Percentiles rank a stretch among this genome's conserved stretches.
phyloP scores from a whole-genome alignment of 2,329 filamentous ascomycete genomes.

The Hymenoscyphus albidus region DNA sequence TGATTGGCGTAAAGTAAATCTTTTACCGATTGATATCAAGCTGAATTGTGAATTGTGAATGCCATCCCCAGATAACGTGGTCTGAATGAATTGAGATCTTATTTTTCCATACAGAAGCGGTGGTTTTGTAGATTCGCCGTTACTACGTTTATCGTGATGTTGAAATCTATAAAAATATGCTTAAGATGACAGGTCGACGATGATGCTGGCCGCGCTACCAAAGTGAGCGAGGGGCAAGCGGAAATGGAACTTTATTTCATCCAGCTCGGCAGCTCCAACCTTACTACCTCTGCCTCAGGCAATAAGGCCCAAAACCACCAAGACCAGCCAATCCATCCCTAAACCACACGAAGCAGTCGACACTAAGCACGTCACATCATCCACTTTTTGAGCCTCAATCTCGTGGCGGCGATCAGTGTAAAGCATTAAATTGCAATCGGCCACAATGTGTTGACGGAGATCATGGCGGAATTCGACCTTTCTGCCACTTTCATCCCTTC shows the following conservation, averaged over 20 bases:
- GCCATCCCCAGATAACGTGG: no score
- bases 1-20: background rate
- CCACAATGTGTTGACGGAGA: constrained; percentile 5
- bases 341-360: background rate
- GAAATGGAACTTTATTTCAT: background rate
- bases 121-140: no score
- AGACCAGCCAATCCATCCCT: background rate
- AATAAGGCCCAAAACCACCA: background rate
- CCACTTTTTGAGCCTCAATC: constrained; percentile 7
- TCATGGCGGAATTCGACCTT: constrained; percentile 49
- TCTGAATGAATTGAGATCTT: no score
- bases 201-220: background rate
- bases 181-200: background rate
- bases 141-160: no score
- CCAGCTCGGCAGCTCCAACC: background rate
- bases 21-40: no score
- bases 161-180: background rate
- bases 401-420: background rate
- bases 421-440: background rate
- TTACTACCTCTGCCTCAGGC: constrained; percentile 4
- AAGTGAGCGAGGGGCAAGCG: background rate
- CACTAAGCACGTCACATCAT: background rate
- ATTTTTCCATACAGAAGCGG: no score
- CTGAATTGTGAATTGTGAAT: no score
- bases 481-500: constrained; percentile 67